Evolutionary conservation across 2,329 filamentous ascomycete genomes (phyloP).

Genomic region (Hymenoscyphus fraxineus): DNA sequence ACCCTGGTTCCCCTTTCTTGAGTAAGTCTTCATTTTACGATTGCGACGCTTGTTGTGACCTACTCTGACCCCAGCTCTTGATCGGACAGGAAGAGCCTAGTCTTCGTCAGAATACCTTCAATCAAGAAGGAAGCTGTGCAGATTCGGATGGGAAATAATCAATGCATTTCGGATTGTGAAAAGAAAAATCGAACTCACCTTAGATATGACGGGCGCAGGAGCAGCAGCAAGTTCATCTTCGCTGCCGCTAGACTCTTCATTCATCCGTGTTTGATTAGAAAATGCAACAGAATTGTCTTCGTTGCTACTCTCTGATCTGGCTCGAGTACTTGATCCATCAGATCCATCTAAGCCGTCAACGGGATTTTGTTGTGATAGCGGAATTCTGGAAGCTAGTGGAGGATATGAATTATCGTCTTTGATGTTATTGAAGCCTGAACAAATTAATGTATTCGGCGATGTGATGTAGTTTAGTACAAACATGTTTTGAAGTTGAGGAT

Average conservation of each 20-base stretch:
- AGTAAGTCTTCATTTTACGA: constrained; percentile 36
- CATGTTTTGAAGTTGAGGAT: constrained; percentile 61
- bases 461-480: constrained; percentile 72
- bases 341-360: constrained; percentile 19
- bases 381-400: constrained; percentile 46
- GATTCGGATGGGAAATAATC: not conserved
- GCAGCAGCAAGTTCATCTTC: constrained; percentile 42
- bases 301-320: constrained; percentile 47
- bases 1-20: constrained; percentile 36
- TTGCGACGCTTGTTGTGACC: constrained; percentile 31
- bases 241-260: constrained; percentile 53
- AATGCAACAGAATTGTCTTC: constrained; percentile 40
- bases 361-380: constrained; percentile 22
- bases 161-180: not conserved
- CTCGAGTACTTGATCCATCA: constrained; percentile 34
- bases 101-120: constrained; percentile 24
- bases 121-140: constrained; percentile 6
- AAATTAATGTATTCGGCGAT: constrained; percentile 53
- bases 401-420: constrained; percentile 54
- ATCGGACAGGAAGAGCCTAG: constrained; percentile 34
- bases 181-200: constrained; percentile 23
- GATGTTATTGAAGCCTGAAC: constrained; percentile 65
- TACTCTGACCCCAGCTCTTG: constrained; percentile 30
- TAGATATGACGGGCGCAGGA: constrained; percentile 11
- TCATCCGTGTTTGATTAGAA: constrained; percentile 49